These are phyloP conservation scores for Arabidopsis hybrid DNA, from an alignment of 441 rosid genomes.

Conservation along the genomic window DNA sequence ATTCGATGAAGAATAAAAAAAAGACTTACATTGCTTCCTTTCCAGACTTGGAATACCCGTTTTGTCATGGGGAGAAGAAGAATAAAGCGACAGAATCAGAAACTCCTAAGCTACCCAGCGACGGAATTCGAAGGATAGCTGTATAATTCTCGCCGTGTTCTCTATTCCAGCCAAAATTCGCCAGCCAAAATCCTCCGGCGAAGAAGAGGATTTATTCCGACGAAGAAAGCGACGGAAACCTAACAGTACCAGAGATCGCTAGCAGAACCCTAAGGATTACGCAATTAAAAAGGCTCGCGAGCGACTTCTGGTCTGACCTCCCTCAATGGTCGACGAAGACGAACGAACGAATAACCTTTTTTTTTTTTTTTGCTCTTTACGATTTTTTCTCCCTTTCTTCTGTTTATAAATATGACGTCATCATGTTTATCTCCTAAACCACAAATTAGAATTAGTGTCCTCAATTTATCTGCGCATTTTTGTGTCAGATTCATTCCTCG, in stretches of 20 bases:
- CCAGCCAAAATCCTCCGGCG: slow-evolving; percentile 21
- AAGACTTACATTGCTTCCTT: slow-evolving; percentile 27
- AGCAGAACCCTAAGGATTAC: slow-evolving; percentile 16
- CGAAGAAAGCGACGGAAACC: slow-evolving; percentile 17
- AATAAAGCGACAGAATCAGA: slow-evolving; percentile 33
- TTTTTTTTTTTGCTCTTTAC: not conserved
- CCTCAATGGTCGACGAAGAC: slow-evolving; percentile 3
- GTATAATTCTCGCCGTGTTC: slow-evolving; percentile 41
- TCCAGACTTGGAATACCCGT: slow-evolving; percentile 29
- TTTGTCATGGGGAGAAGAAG: slow-evolving; percentile 27
- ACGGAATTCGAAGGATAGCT: slow-evolving; percentile 47
- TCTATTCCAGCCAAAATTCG: slow-evolving; percentile 40
- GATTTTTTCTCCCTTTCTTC: not conserved
- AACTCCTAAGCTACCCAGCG: slow-evolving; percentile 47
- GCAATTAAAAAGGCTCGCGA: slow-evolving; percentile 20
- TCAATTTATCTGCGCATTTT: slow-evolving; percentile 32
- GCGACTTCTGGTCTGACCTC: slow-evolving; percentile 37
- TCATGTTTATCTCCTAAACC: slow-evolving; percentile 23
- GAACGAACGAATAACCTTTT: not conserved
- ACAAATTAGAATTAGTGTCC: slow-evolving; percentile 10
- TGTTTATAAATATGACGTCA: slow-evolving; percentile 30
- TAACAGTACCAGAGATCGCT: slow-evolving; percentile 40
- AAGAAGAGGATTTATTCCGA: not conserved
- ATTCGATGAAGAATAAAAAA: not conserved
- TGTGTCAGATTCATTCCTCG: slow-evolving; percentile 22